These are phyloP conservation scores for Fusarium sp. DNA, from an alignment of 2,329 filamentous ascomycete genomes.

Conservation along the genomic window DNA sequence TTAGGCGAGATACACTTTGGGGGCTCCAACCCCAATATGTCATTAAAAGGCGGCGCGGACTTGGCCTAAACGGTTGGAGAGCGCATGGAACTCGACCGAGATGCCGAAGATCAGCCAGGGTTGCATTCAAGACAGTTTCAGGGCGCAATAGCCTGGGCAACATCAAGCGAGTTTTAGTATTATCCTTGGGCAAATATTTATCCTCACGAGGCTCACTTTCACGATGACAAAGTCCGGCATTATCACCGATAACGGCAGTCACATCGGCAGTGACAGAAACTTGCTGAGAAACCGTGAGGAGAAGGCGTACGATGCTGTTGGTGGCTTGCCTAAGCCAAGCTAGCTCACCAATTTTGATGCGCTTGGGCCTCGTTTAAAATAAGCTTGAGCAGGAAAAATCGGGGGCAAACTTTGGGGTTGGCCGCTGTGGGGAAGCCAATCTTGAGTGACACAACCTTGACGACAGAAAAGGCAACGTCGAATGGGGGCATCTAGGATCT, in stretches of 20 bases:
- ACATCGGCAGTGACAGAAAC: not conserved
- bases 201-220: not conserved
- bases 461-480: not conserved
- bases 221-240: not conserved
- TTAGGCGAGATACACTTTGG: constrained; percentile 1
- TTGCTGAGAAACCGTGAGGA: not conserved
- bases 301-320: not conserved
- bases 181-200: not conserved
- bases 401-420: constrained; percentile 17
- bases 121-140: not conserved
- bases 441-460: not conserved
- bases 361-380: not conserved
- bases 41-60: not conserved
- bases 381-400: constrained; percentile 16
- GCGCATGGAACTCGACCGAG: constrained; percentile 5
- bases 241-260: not conserved
- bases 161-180: not conserved
- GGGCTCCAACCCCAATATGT: constrained; percentile 18
- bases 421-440: constrained; percentile 16
- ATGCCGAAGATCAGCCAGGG: constrained; percentile 7
- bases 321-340: constrained; percentile 1
- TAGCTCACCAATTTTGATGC: not conserved
- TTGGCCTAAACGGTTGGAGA: constrained; percentile 1
- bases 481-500: not conserved
- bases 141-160: not conserved